Evolutionary conservation across 805 yeast genomes (phyloP).

Genomic region (Candida rishiriensis): DNA sequence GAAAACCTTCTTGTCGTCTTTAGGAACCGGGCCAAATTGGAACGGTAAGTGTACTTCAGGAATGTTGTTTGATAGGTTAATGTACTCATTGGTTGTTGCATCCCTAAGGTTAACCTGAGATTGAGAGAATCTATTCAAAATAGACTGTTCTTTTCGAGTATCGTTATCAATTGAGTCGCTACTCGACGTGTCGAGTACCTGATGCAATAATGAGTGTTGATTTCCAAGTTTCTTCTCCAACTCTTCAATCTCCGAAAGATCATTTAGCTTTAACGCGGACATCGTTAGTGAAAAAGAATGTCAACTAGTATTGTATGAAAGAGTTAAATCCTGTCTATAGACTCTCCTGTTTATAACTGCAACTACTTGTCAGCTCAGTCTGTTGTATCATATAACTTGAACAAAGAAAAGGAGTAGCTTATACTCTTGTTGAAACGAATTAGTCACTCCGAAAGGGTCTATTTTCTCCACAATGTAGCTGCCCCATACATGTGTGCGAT

Average conservation of each 20-base stretch:
- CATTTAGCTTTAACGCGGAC: constrained; percentile 14
- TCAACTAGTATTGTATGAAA: too few species aligned
- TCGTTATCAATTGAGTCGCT: constrained; percentile 7
- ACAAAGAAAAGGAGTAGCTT: too few species aligned
- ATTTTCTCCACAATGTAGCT: too few species aligned
- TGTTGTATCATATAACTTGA: too few species aligned
- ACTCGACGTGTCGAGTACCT: constrained; percentile 2
- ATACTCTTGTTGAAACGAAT: too few species aligned
- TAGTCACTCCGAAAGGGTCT: too few species aligned
- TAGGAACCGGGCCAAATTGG: constrained; percentile 25
- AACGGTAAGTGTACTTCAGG: constrained; percentile 27
- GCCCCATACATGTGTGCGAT: too few species aligned
- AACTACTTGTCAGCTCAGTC: too few species aligned
- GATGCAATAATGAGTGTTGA: not conserved
- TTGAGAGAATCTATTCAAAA: constrained; percentile 14
- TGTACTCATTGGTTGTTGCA: constrained; percentile 10
- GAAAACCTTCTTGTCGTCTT: constrained; percentile 38
- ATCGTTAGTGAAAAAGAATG: not conserved
- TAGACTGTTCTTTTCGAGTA: constrained; percentile 14
- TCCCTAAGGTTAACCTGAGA: constrained; percentile 9
- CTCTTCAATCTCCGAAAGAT: constrained; percentile 11
- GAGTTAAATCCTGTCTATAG: too few species aligned
- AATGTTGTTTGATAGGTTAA: constrained; percentile 11
- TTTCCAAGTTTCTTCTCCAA: constrained; percentile 3
- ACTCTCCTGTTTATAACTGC: too few species aligned